phyloP scores from a whole-genome alignment of 768 basidiomycete species.

The Agaricus blazei region DNA sequence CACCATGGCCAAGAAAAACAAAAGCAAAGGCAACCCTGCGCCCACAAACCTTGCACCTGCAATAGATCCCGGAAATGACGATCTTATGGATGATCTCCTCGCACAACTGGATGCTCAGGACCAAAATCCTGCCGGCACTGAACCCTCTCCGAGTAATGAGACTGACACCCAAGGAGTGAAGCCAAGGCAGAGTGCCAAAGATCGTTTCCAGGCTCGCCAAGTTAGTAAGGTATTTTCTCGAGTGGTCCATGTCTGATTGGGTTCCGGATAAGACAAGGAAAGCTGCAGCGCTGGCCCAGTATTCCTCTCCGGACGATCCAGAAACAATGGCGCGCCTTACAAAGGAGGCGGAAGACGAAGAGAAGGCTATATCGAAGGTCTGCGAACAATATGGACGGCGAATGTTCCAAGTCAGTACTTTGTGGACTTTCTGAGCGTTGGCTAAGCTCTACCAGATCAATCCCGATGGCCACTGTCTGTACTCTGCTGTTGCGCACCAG shows the following conservation, averaged over 20 bases:
- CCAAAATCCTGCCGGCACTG: conserved; percentile 40
- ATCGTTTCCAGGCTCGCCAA: conserved; percentile 68
- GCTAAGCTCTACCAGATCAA: conserved; percentile 54
- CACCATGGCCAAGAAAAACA: conserved; percentile 53
- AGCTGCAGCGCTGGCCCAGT: conserved; percentile 57
- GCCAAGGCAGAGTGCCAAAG: conserved; percentile 53
- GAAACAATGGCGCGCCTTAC: conserved; percentile 55
- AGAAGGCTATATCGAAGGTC: conserved; percentile 53
- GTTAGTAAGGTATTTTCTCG: conserved; percentile 28
- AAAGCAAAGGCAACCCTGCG: conserved; percentile 38
- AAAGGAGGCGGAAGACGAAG: conserved; percentile 65
- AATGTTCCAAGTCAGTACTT: conserved; percentile 52
- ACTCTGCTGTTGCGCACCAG: conserved; percentile 92
- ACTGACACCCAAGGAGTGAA: conserved; percentile 22
- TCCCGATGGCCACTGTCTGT: conserved; percentile 96
- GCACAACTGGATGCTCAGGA: conserved; percentile 70
- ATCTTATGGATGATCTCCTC: conserved; percentile 71
- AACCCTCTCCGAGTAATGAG: conserved; percentile 37
- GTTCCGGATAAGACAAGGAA: conserved; percentile 54
- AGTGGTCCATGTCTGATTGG: conserved; percentile 3
- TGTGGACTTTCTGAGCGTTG: neutral
- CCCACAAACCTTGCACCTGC: conserved; percentile 26
- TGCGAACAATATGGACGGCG: conserved; percentile 64
- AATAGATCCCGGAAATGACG: conserved; percentile 40
- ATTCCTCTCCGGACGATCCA: conserved; percentile 46